Base-by-base conservation (phyloP, 768 basidiomycete genomes). In the Pholiota molesta region DNA sequence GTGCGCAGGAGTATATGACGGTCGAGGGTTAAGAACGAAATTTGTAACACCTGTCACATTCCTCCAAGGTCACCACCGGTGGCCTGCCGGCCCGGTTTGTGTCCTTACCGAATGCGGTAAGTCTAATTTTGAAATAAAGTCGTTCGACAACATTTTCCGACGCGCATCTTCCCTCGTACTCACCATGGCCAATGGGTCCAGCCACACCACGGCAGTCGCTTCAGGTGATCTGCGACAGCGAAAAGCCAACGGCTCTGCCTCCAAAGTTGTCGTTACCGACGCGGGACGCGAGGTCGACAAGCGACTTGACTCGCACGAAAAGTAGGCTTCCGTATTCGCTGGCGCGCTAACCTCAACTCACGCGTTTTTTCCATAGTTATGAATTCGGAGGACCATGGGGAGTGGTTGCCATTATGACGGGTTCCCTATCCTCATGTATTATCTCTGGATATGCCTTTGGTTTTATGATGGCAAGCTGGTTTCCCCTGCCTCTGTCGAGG, bases 361-460 rank as follows among this genome's bases (percentile, higher is more conserved):
- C 57, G 62, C 59, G 60, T 42, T 28, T 60, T 53, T 62, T 62
- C 23, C 64, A 16, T 65, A 96, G 94, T 39, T 97, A 92, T 78
- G 96, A 99, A 75, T 99, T 99, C 70, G 97, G 97, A 65, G 97
- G 97, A 2, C 95, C 97, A 44, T 83, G 83, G 77, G 97, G 97
- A 49, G 95, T 96, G 28, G 74, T 87, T 11, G 91, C 90, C 13
- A 99, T 99, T 78, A 99, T 99, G 91, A 81, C 88, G 19, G 89
- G 91, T 99, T 99, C 72, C 97, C 97, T 0, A 74, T 90, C 26
- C 83, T 99, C 63, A 99, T 99, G 95, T 99, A 97, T 75, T 99
- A 99, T 79, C 85, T 99, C 64, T 98, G 95, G 94, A 94, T 94
- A 61, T 99, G 97, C 71, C 84, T 98, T 37, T 94, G 91, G 87